These are phyloP conservation scores for Fomitopsis pulvina DNA, from an alignment of 768 basidiomycete genomes.

Conservation along the genomic window DNA sequence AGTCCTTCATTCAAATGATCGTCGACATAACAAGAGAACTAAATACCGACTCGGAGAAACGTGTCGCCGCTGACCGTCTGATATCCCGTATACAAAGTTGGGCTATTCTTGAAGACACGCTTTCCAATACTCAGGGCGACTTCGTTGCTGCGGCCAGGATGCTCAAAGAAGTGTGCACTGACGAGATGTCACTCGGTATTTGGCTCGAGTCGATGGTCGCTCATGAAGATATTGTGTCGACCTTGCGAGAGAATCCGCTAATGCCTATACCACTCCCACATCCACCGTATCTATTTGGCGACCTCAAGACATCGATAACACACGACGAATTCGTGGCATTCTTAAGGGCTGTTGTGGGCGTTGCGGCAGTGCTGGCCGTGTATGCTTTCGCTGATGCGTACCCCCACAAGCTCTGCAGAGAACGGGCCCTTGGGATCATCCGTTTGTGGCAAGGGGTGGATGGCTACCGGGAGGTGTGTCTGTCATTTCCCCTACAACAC, in stretches of 20 bases:
- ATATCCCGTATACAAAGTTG: constrained; percentile 48
- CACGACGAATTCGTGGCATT: constrained; percentile 60
- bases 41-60: constrained; percentile 33
- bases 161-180: constrained; percentile 53
- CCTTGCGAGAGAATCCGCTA: constrained; percentile 36
- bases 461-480: constrained; percentile 64
- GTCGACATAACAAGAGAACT: constrained; percentile 30
- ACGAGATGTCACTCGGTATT: constrained; percentile 65
- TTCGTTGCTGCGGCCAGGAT: constrained; percentile 42
- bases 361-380: constrained; percentile 60
- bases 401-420: constrained; percentile 55
- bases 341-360: constrained; percentile 60
- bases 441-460: constrained; percentile 60
- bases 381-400: constrained; percentile 80
- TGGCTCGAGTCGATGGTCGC: constrained; percentile 66
- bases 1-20: constrained; percentile 37
- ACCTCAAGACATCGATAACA: constrained; percentile 22
- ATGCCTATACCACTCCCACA: constrained; percentile 25
- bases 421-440: constrained; percentile 55
- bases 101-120: constrained; percentile 53
- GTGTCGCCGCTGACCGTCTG: constrained; percentile 42
- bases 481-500: neutral
- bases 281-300: constrained; percentile 34
- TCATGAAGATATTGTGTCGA: constrained; percentile 44
- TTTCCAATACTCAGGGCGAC: constrained; percentile 47